A percentile compares a stretch with the other conserved stretches of the same genome.
These are phyloP conservation scores for Prinsepia uniflora DNA, from an alignment of 306 rosid species.

Conservation along the genomic window DNA sequence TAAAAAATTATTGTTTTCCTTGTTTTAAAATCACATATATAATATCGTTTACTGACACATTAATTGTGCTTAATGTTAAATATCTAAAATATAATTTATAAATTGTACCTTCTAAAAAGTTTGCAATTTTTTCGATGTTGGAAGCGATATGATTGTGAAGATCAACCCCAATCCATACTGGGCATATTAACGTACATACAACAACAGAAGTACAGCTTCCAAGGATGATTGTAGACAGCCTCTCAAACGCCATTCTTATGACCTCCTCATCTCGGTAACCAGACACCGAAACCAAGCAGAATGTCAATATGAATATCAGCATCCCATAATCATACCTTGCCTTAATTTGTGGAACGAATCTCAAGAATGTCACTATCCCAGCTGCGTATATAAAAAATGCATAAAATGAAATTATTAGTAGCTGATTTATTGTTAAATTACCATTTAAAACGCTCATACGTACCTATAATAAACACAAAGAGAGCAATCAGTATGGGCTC, in stretches of 20 bases:
- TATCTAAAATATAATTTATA: too few relatives aligned
- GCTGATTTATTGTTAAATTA: too few relatives aligned
- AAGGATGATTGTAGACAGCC: conserved; percentile 7
- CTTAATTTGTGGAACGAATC: conserved; percentile 26
- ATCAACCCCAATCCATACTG: conserved; percentile 21
- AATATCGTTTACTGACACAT: too few relatives aligned
- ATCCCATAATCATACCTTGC: conserved; percentile 29
- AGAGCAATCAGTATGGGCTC: conserved; percentile 26
- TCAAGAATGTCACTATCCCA: conserved; percentile 16
- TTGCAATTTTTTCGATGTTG: conserved; percentile 29
- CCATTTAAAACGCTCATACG: too few relatives aligned
- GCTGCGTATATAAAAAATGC: conserved; percentile 18
- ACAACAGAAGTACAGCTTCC: conserved; percentile 8
- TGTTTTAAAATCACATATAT: too few relatives aligned
- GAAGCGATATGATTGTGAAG: conserved; percentile 20
- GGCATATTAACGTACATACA: conserved; percentile 13
- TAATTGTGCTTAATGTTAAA: too few relatives aligned
- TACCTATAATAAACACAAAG: conserved; percentile 23
- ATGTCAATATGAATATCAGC: conserved; percentile 21
- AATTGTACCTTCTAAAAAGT: conserved; percentile 24
- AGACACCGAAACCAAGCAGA: conserved; percentile 24
- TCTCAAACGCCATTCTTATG: conserved; percentile 5
- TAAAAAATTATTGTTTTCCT: too few relatives aligned
- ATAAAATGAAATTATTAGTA: too few relatives aligned
- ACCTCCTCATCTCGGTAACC: conserved; percentile 25